Evolutionary conservation across 1,284 basidiomycete genomes (phyloP), one percentile per base, ranked within the genome.

Genomic region (Amylostereum chailletii): DNA sequence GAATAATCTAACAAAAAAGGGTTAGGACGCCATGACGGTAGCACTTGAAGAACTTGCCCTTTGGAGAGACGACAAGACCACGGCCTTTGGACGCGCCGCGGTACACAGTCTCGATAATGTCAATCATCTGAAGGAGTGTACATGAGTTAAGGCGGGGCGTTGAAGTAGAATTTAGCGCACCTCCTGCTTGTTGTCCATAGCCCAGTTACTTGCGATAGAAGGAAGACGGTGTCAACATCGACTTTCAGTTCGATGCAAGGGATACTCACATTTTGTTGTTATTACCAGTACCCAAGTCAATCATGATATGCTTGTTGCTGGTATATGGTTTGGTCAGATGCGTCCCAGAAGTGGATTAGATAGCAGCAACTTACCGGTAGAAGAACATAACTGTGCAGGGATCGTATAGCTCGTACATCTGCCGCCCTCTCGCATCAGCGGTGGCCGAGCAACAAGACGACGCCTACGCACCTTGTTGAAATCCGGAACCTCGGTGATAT

Each of bases 281-380:
- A 71, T 99, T 98, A 74, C 96, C 95, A 46, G 95, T 99, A 10
- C 95, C 94, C 58, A 97, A 72, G 81, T 98, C 95, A 63, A 99
- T 97, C 95, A 99, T 98, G 70, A 99, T 99, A 64, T 99, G 95
- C 67, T 99, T 96, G 71, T 97, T 97, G 39, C 94, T 93, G 61
- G 19, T 45, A 48, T 57, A 31, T 33, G 4, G n/a, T 30, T n/a
- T 27, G 3, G 31, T 58, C 11, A 37, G 8, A 10, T 19, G 11
- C 7, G 10, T 19, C 29, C 3, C 19, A 38, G 7, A 42, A 27
- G 55, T 37, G 40, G 5, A 31, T 26, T 11, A 7, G 34, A 56
- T 48, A 30, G 49, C 34, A 27, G 8, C 26, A 30, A 57, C 82
- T 50, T 57, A 93, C 90, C 92, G 82, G 70, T 95, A 95, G 71